Percentiles rank a stretch among this genome's conserved stretches.
phyloP scores from a whole-genome alignment of 768 basidiomycete genomes.

The Cystobasidiopsis lactophilus region DNA sequence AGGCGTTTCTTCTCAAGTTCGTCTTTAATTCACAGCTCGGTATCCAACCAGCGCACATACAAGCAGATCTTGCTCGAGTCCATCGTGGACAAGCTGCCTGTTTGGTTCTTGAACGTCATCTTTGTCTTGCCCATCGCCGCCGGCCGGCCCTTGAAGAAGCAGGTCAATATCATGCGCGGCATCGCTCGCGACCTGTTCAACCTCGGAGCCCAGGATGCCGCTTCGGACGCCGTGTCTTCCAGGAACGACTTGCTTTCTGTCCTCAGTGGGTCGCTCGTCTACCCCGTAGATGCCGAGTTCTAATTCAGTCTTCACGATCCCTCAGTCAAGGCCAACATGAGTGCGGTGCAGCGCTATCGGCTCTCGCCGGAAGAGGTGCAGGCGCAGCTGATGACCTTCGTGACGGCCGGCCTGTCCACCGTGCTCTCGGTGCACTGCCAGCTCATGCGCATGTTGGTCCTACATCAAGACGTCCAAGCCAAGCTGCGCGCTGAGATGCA shows the following conservation, averaged over 20 bases:
- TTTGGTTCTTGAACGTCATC: background rate
- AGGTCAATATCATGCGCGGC: background rate
- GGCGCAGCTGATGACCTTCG: constrained; percentile 2
- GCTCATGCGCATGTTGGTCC: background rate
- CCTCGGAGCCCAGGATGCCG: background rate
- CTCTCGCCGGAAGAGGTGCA: background rate
- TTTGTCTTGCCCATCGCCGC: background rate
- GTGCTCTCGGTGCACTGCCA: background rate
- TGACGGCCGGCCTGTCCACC: background rate
- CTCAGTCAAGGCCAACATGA: constrained; percentile 1
- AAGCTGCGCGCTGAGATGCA: background rate
- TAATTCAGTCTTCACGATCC: too few species aligned
- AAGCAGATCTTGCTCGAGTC: background rate
- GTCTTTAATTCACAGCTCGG: background rate
- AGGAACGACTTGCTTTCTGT: constrained; percentile 1
- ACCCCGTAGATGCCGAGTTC: background rate
- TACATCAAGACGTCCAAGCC: background rate
- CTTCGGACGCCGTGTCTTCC: background rate
- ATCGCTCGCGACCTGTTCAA: background rate
- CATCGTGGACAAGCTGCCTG: background rate
- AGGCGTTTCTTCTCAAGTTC: background rate
- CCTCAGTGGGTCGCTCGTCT: background rate
- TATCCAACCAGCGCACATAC: constrained; percentile 1
- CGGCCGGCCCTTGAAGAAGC: background rate
- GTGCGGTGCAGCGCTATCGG: background rate